These are phyloP conservation scores for Globisporangium carolinianum DNA, from an alignment of 352 stramenopile genomes.

Conservation along the genomic window DNA sequence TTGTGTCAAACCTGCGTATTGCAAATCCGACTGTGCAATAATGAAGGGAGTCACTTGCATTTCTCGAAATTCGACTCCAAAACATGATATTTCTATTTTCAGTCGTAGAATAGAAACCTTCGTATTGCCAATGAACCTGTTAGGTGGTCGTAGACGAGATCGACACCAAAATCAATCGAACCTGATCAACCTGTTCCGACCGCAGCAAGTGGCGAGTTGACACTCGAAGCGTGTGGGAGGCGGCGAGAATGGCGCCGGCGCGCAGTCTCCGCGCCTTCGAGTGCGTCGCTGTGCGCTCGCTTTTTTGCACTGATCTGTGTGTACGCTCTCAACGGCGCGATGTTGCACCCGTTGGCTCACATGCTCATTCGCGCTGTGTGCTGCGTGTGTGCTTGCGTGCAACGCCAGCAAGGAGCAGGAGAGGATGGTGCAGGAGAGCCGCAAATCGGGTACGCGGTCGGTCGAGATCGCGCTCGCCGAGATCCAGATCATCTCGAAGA, in stretches of 20 bases:
- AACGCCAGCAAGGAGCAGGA: constrained; percentile 26
- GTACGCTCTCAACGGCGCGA: no score
- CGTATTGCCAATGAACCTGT: no score
- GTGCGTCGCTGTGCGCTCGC: background rate
- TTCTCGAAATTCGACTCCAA: no score
- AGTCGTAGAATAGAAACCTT: no score
- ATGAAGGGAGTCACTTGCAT: background rate
- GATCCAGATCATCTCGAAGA: constrained; percentile 58
- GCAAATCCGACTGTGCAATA: background rate
- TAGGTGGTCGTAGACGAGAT: no score
- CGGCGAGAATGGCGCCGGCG: constrained; percentile 3
- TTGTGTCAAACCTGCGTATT: background rate
- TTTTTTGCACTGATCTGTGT: background rate
- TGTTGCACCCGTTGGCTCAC: no score
- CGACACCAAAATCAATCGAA: background rate
- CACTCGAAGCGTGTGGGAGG: background rate
- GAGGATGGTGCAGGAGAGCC: constrained; percentile 41
- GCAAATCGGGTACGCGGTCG: constrained; percentile 55
- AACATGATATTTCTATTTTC: no score
- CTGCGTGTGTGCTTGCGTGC: no score
- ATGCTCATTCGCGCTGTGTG: no score
- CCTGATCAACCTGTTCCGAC: no score
- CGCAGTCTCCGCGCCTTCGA: constrained; percentile 3
- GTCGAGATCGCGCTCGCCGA: constrained; percentile 65
- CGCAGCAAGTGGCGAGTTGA: no score